These are phyloP conservation scores for Polychaeton citri DNA, from an alignment of 2,329 filamentous ascomycete genomes.

Conservation along the genomic window DNA sequence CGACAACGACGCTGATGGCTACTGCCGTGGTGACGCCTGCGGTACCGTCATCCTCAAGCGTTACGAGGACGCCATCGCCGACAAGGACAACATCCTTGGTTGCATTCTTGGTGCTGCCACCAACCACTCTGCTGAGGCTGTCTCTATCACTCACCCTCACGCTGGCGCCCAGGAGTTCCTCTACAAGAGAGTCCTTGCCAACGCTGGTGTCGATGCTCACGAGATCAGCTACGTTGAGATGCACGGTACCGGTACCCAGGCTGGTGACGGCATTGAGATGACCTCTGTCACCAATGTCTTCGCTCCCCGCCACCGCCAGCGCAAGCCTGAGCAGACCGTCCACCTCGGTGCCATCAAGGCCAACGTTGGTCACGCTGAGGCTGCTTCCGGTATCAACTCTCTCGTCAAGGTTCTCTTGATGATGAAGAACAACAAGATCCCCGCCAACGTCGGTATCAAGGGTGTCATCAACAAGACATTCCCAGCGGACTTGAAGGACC, in stretches of 20 bases:
- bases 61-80: constrained; percentile 61
- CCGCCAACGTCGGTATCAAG: constrained; percentile 43
- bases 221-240: constrained; percentile 78
- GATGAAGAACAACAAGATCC: constrained; percentile 41
- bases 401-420: constrained; percentile 41
- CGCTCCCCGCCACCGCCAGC: constrained; percentile 39
- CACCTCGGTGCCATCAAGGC: constrained; percentile 43
- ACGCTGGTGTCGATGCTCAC: constrained; percentile 60
- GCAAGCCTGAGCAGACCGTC: constrained; percentile 35
- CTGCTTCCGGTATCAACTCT: constrained; percentile 41
- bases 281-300: constrained; percentile 56
- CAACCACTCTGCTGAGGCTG: constrained; percentile 69
- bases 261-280: constrained; percentile 74
- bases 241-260: constrained; percentile 81
- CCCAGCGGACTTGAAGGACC: constrained; percentile 38
- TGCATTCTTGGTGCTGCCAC: constrained; percentile 63
- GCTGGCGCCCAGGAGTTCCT: constrained; percentile 60
- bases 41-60: constrained; percentile 67
- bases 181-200: constrained; percentile 56
- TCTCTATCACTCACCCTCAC: constrained; percentile 75
- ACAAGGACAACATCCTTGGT: constrained; percentile 60
- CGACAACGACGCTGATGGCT: constrained; percentile 67
- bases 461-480: constrained; percentile 43
- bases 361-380: constrained; percentile 42
- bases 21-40: constrained; percentile 67